phyloP scores from a whole-genome alignment of 345 rosid genomes.

The Erucastrum elatum region DNA sequence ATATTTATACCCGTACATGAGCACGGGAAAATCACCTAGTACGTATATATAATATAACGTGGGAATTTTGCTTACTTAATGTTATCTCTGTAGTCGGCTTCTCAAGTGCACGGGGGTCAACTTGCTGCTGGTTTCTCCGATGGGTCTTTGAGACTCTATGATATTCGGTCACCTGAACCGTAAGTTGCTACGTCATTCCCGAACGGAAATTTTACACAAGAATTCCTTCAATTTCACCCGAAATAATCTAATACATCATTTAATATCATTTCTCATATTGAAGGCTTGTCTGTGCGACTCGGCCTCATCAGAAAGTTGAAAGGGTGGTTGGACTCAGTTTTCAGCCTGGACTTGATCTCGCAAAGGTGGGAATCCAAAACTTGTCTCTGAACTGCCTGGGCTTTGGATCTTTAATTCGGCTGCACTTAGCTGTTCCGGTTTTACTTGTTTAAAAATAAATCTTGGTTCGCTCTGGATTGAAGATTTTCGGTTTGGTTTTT shows the following conservation, averaged over 20 bases:
- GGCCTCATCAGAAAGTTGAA: constrained; percentile 70
- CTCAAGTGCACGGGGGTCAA: constrained; percentile 79
- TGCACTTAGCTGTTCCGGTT: too few relatives aligned
- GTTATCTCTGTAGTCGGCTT: constrained; percentile 61
- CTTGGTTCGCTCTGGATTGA: too few relatives aligned
- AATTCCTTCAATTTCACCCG: too few relatives aligned
- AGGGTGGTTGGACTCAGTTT: constrained; percentile 87
- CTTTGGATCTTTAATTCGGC: not conserved
- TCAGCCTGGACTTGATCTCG: constrained; percentile 84
- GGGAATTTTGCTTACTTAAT: constrained; percentile 2
- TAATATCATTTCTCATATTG: not conserved
- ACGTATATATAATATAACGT: too few relatives aligned
- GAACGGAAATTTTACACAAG: not conserved
- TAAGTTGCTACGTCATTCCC: constrained; percentile 32
- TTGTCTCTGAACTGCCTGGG: not conserved
- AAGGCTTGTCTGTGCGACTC: constrained; percentile 66
- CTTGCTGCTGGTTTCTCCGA: constrained; percentile 85
- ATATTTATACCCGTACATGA: too few relatives aligned
- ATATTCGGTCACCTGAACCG: constrained; percentile 75
- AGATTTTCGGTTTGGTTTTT: not conserved
- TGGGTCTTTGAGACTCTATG: constrained; percentile 83
- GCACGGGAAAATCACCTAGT: too few relatives aligned
- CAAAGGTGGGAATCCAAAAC: constrained; percentile 48
- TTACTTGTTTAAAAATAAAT: not conserved
- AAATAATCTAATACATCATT: too few relatives aligned